A percentile compares a stretch with the other conserved stretches of the same genome.
phyloP scores from a whole-genome alignment of 2,329 filamentous ascomycete genomes.

The Metarhizium album region DNA sequence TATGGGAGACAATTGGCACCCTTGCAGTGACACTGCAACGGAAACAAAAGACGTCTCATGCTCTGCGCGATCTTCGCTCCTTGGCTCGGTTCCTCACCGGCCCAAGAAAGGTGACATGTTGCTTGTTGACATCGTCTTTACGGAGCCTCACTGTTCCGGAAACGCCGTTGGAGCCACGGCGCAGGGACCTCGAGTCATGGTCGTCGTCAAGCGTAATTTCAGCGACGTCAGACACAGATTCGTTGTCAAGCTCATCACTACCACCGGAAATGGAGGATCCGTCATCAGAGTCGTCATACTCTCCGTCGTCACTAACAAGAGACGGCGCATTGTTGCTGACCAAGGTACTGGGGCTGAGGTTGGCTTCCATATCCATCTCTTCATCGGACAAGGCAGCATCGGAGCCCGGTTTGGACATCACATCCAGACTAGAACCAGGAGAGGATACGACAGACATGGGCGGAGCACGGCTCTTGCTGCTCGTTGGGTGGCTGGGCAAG shows the following conservation, averaged over 20 bases:
- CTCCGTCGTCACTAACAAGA: conserved; percentile 69
- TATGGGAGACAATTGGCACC: not conserved
- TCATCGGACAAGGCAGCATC: conserved; percentile 26
- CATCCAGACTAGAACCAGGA: conserved; percentile 14
- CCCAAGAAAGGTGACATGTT: conserved; percentile 43
- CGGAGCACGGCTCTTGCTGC: conserved; percentile 42
- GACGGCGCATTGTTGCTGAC: conserved; percentile 69
- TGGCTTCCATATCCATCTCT: conserved; percentile 44
- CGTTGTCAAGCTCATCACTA: conserved; percentile 46
- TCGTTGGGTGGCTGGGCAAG: conserved; percentile 36
- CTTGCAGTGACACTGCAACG: conserved; percentile 13
- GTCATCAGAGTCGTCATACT: conserved; percentile 63
- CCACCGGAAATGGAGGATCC: conserved; percentile 48
- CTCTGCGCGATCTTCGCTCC: conserved; percentile 15
- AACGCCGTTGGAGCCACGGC: conserved; percentile 32
- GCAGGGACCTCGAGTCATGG: conserved; percentile 33
- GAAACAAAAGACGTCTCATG: conserved; percentile 12
- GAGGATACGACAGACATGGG: conserved; percentile 30
- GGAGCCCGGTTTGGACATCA: conserved; percentile 13
- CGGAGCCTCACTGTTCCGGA: conserved; percentile 36
- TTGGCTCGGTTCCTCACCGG: conserved; percentile 33
- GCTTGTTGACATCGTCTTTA: conserved; percentile 39
- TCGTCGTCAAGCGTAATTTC: conserved; percentile 53
- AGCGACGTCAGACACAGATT: conserved; percentile 47
- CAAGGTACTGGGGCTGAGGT: conserved; percentile 58